Evolutionary conservation across 2,329 filamentous ascomycete species (phyloP).

Genomic region (Fusarium ambrosium): DNA sequence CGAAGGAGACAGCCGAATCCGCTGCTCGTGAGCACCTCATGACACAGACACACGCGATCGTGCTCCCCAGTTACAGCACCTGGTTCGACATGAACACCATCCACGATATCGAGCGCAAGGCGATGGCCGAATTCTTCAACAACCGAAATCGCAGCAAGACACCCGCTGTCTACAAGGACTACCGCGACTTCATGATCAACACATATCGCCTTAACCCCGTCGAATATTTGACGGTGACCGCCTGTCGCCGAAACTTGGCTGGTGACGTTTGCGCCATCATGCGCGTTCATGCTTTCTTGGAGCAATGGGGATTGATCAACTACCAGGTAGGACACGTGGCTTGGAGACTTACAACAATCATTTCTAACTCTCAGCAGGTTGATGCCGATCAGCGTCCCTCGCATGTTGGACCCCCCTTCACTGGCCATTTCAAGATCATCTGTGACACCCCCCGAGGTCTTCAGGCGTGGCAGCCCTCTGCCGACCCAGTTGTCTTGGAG

Average conservation of each 20-base stretch:
- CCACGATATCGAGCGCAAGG: conserved; percentile 92
- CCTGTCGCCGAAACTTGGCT: conserved; percentile 92
- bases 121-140: conserved; percentile 98
- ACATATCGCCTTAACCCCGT: conserved; percentile 96
- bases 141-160: conserved; percentile 98
- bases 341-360: not conserved
- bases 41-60: conserved; percentile 93
- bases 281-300: conserved; percentile 96
- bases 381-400: conserved; percentile 96
- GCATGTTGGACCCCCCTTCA: conserved; percentile 95
- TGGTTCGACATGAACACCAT: conserved; percentile 99
- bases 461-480: conserved; percentile 93
- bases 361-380: conserved; percentile 71
- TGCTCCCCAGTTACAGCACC: conserved; percentile 95
- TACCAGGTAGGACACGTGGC: conserved; percentile 79
- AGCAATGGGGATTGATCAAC: conserved; percentile 99
- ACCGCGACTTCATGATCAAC: conserved; percentile 99
- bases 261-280: conserved; percentile 99
- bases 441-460: conserved; percentile 95
- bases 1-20: conserved; percentile 85
- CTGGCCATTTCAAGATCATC: conserved; percentile 95
- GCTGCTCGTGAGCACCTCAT: conserved; percentile 93
- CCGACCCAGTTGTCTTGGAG: conserved; percentile 76
- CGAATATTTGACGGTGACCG: conserved; percentile 97
- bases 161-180: conserved; percentile 96